Evolutionary conservation across 768 basidiomycete genomes (phyloP).

Genomic region (Aureoboletus auriporus): DNA sequence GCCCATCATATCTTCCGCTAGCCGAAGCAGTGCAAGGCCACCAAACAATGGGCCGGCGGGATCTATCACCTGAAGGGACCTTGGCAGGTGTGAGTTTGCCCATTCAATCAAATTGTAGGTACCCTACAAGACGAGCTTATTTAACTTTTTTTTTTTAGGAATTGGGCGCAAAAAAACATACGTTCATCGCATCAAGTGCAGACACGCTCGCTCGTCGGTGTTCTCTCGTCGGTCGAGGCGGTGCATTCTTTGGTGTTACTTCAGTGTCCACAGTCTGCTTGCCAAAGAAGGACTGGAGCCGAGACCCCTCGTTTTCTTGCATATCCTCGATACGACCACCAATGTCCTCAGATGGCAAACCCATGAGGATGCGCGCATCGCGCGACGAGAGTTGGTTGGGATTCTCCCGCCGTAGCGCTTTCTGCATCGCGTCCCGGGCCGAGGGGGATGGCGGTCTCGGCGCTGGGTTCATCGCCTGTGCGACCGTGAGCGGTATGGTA

Average conservation of each 20-base stretch:
- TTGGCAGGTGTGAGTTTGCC: slow-evolving; percentile 84
- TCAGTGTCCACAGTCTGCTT: slow-evolving; percentile 27
- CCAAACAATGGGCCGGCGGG: slow-evolving; percentile 41
- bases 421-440: slow-evolving; percentile 83
- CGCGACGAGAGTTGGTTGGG: slow-evolving; percentile 76
- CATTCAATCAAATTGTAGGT: slow-evolving; percentile 72
- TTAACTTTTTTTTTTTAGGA: too few species aligned
- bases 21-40: slow-evolving; percentile 77
- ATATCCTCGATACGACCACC: slow-evolving; percentile 16
- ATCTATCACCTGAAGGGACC: slow-evolving; percentile 53
- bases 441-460: slow-evolving; percentile 92
- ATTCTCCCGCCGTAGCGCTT: slow-evolving; percentile 80
- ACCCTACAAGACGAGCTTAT: background rate
- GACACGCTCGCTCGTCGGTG: slow-evolving; percentile 41
- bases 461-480: slow-evolving; percentile 94
- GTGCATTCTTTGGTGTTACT: slow-evolving; percentile 28
- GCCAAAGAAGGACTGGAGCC: slow-evolving; percentile 56
- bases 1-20: slow-evolving; percentile 79
- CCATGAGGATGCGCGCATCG: slow-evolving; percentile 76
- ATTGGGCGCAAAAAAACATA: slow-evolving; percentile 2
- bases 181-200: slow-evolving; percentile 21
- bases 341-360: slow-evolving; percentile 37
- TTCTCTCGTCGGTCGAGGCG: slow-evolving; percentile 70
- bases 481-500: slow-evolving; percentile 90
- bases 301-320: slow-evolving; percentile 41